Evolutionary conservation across 2,329 filamentous ascomycete genomes (phyloP), one percentile per base, ranked within the genome.

Genomic region (Scortechinia acanthostroma): DNA sequence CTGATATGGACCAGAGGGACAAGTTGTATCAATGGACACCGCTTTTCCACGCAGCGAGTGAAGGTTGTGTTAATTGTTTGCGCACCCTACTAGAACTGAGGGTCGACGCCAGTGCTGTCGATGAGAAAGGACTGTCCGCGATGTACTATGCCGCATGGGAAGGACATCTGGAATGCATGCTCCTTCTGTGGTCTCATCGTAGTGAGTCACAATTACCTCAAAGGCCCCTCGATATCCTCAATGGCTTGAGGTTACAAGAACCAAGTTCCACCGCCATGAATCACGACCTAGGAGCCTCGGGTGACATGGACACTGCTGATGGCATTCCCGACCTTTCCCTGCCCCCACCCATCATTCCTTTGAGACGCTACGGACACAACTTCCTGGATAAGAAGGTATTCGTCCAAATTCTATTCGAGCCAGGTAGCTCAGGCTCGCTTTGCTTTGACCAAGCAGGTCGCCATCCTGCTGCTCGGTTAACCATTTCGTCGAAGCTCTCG

Each of bases 131-230:
- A 4, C 65, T 87, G 5, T 82, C 82, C 4, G 82, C 84, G 13
- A 82, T 87, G 74, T 88, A 88, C 59, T 88, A 88, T 59, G 83
- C 84, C 22, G 83, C 82, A 2, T 88, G 84, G 84, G 84, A 88
- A 65, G 84, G 84, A 0, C 79, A 87, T 58, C 62, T 87, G 25
- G 79, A 86, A 56, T 88, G 83, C 59, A 86, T 88, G 77, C 73
- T 76, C 46, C 66, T 86, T 16, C 69, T 88, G 20, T 75, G 72
- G 16, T 67, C 71, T 15, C 35, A 40, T 10, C 17, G 10, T 10
- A 6, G 17, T 19, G 17, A 40, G 6, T 6, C 14, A 10, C 14
- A 40, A 19, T n/a, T n/a, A 30, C 25, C 25, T 10, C 25, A 30
- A 30, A 30, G 10, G 10, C 25, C 25, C 10, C 25, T 30, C n/a